Evolutionary conservation across 1,284 basidiomycete genomes (phyloP).

Genomic region (Ganoderma lucidum): DNA sequence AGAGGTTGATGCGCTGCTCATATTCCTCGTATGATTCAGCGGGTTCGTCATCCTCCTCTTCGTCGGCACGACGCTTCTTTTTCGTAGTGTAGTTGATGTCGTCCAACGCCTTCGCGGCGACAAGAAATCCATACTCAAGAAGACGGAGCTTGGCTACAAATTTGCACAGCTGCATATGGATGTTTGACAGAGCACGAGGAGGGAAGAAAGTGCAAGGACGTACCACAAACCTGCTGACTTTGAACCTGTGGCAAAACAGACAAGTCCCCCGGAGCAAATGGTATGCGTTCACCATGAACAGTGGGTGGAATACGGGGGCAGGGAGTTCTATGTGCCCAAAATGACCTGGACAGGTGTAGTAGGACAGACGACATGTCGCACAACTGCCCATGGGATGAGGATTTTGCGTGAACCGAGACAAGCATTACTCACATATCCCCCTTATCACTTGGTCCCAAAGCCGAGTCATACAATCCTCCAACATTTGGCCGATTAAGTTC

Average conservation of each 20-base stretch:
- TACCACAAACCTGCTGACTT: conserved; percentile 81
- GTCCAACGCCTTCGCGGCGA: conserved; percentile 83
- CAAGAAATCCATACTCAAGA: conserved; percentile 89
- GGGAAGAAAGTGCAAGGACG: conserved; percentile 41
- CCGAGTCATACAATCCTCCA: conserved; percentile 96
- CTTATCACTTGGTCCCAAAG: conserved; percentile 89
- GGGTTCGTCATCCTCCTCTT: conserved; percentile 56
- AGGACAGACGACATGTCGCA: conserved; percentile 90
- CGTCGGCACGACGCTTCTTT: conserved; percentile 48
- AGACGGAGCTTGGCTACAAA: conserved; percentile 90
- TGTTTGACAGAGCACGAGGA: not conserved
- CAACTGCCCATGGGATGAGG: conserved; percentile 65
- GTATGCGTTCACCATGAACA: conserved; percentile 96
- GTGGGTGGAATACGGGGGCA: conserved; percentile 94
- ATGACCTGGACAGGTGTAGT: conserved; percentile 96
- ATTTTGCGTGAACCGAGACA: not conserved
- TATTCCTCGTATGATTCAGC: conserved; percentile 68
- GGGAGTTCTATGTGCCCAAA: conserved; percentile 99
- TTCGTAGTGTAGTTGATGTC: conserved; percentile 55
- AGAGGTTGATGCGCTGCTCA: conserved; percentile 75
- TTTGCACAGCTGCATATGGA: conserved; percentile 69
- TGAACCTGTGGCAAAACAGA: conserved; percentile 96
- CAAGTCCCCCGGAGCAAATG: conserved; percentile 92
- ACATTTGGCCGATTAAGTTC: conserved; percentile 92
- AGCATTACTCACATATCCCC: conserved; percentile 81